Evolutionary conservation across 345 rosid species (phyloP).

Genomic region (Litchi chinensis): DNA sequence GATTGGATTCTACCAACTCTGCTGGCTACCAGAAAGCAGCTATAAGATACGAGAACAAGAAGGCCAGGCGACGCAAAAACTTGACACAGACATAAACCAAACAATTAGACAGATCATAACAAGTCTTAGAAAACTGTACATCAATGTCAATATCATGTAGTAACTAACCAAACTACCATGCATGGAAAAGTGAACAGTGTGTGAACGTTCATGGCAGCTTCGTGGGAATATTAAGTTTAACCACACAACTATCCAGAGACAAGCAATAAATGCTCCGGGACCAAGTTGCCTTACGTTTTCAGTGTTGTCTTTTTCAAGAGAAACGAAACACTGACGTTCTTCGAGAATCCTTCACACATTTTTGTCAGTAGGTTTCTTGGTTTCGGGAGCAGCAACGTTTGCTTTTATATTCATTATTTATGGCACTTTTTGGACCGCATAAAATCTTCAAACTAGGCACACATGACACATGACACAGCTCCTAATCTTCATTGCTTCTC

Average conservation of each 20-base stretch:
- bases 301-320: constrained; percentile 15
- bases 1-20: no score
- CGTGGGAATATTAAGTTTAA: constrained; percentile 6
- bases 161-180: not conserved
- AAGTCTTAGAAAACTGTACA: not conserved
- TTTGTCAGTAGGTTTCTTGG: constrained; percentile 11
- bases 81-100: not conserved
- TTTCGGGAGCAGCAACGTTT: constrained; percentile 26
- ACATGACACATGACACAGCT: not conserved
- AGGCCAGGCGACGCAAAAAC: not conserved
- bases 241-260: constrained; percentile 2
- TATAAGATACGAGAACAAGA: no score
- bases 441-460: constrained; percentile 3
- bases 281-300: constrained; percentile 17
- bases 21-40: no score
- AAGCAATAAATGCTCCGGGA: constrained; percentile 23
- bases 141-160: not conserved
- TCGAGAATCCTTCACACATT: constrained; percentile 43
- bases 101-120: not conserved
- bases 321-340: constrained; percentile 21
- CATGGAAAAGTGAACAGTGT: not conserved
- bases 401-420: constrained; percentile 7
- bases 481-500: constrained; percentile 22
- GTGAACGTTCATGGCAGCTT: not conserved
- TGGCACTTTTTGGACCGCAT: constrained; percentile 32